A percentile compares a stretch with the other conserved stretches of the same genome.
phyloP scores from a whole-genome alignment of 805 yeast species.

The Ogataea ramenticola region DNA sequence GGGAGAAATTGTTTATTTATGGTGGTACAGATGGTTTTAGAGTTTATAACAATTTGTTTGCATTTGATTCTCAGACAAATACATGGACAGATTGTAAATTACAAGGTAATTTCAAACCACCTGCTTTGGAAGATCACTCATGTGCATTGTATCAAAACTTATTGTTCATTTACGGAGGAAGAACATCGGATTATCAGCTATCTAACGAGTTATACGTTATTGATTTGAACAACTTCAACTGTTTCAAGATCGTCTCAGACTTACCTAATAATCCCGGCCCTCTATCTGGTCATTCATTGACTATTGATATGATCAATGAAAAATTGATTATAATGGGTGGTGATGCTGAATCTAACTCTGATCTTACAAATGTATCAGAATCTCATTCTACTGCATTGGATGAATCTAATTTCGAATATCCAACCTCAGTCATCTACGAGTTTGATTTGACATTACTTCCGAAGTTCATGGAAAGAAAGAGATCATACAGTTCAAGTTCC shows the following conservation, averaged over 20 bases:
- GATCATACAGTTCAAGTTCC: neutral
- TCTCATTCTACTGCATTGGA: slow-evolving; percentile 16
- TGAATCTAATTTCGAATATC: slow-evolving; percentile 22
- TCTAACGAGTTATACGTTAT: slow-evolving; percentile 65
- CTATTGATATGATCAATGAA: slow-evolving; percentile 58
- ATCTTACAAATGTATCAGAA: slow-evolving; percentile 21
- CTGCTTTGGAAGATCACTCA: slow-evolving; percentile 89
- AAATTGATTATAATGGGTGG: slow-evolving; percentile 89
- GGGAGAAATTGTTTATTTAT: slow-evolving; percentile 73
- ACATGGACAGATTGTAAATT: slow-evolving; percentile 69
- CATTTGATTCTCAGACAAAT: slow-evolving; percentile 61
- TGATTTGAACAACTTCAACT: slow-evolving; percentile 61
- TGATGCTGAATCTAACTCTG: slow-evolving; percentile 59
- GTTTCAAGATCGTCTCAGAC: slow-evolving; percentile 48
- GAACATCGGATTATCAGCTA: slow-evolving; percentile 63
- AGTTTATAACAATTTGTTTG: slow-evolving; percentile 70
- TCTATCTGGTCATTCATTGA: slow-evolving; percentile 86
- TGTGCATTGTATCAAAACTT: slow-evolving; percentile 71
- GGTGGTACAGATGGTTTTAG: slow-evolving; percentile 79
- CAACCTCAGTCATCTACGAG: slow-evolving; percentile 29
- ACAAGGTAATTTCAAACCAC: slow-evolving; percentile 57
- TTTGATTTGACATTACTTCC: slow-evolving; percentile 23
- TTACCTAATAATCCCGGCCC: slow-evolving; percentile 60
- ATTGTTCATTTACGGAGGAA: slow-evolving; percentile 87
- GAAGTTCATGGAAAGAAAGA: slow-evolving; percentile 17